Percentiles rank a stretch among this genome's conserved stretches.
phyloP scores from a whole-genome alignment of 2,329 filamentous ascomycete genomes.

The Neodidymelliopsis sp. region DNA sequence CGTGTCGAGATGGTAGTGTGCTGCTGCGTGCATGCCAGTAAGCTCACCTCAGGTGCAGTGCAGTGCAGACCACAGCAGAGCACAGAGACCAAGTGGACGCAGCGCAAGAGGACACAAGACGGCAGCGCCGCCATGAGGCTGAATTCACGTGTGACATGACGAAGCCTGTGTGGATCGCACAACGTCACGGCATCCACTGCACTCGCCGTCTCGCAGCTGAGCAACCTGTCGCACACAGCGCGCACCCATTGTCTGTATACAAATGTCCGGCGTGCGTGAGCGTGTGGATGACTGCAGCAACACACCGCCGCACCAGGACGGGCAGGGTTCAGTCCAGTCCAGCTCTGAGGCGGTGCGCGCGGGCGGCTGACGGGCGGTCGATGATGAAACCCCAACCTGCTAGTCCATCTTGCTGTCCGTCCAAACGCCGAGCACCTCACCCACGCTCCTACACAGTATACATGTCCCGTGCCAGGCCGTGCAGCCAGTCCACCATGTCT shows the following conservation, averaged over 20 bases:
- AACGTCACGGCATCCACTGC: slow-evolving; percentile 14
- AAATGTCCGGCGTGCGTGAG: not conserved
- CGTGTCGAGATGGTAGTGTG: too few relatives aligned
- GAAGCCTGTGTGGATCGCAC: slow-evolving; percentile 6
- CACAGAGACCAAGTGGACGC: too few relatives aligned
- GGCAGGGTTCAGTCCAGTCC: not conserved
- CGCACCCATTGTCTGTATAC: not conserved
- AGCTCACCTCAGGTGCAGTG: not conserved
- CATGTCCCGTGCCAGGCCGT: not conserved
- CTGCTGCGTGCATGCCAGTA: too few relatives aligned
- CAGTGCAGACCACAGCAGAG: too few relatives aligned
- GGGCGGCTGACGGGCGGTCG: slow-evolving; percentile 13
- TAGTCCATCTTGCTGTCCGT: slow-evolving; percentile 12
- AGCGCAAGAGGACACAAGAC: slow-evolving; percentile 2
- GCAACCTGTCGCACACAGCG: not conserved
- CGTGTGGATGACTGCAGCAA: too few relatives aligned
- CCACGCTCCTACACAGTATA: not conserved
- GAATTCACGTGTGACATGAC: slow-evolving; percentile 10
- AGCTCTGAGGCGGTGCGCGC: not conserved
- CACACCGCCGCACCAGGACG: too few relatives aligned
- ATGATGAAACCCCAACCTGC: slow-evolving; percentile 27
- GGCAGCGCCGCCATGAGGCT: slow-evolving; percentile 8
- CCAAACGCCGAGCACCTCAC: slow-evolving; percentile 7
- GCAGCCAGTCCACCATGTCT: not conserved
- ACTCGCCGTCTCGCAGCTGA: not conserved